Evolutionary conservation across 2,329 filamentous ascomycete genomes (phyloP).

Genomic region (Ascochyta clinopodiicola): DNA sequence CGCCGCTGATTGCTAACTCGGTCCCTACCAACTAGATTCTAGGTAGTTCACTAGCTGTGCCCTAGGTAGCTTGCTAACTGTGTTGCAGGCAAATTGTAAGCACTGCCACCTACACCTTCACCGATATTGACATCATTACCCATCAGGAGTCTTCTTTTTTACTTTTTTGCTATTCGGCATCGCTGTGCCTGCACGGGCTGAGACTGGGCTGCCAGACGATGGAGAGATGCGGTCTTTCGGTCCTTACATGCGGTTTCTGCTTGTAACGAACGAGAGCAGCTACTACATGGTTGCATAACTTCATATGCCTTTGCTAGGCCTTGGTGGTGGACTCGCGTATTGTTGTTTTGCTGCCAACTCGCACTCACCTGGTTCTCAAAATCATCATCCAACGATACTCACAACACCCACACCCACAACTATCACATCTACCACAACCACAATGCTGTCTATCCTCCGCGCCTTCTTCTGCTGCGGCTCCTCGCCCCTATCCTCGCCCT

Average conservation of each 20-base stretch:
- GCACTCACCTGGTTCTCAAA: not conserved
- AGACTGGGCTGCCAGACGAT: no score
- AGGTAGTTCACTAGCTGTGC: no score
- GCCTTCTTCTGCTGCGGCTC: not conserved
- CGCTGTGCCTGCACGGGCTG: no score
- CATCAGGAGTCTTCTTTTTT: not conserved
- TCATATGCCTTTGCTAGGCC: not conserved
- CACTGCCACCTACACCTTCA: not conserved
- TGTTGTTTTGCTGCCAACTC: not conserved
- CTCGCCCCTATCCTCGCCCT: not conserved
- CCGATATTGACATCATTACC: not conserved
- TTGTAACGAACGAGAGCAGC: not conserved
- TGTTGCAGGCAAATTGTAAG: not conserved
- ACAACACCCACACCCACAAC: not conserved
- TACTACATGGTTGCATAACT: not conserved
- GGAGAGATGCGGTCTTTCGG: not conserved
- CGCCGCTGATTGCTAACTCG: no score
- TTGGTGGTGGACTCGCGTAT: not conserved
- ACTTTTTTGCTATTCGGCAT: not conserved
- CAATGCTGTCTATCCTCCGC: not conserved
- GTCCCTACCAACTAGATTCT: not conserved
- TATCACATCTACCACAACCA: not conserved
- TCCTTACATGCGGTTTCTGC: not conserved
- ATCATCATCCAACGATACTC: no score
- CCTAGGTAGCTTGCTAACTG: not conserved